A percentile compares a stretch with the other conserved stretches of the same genome.
phyloP scores from a whole-genome alignment of 768 basidiomycete genomes.

The Leucogyrophana mollusca region DNA sequence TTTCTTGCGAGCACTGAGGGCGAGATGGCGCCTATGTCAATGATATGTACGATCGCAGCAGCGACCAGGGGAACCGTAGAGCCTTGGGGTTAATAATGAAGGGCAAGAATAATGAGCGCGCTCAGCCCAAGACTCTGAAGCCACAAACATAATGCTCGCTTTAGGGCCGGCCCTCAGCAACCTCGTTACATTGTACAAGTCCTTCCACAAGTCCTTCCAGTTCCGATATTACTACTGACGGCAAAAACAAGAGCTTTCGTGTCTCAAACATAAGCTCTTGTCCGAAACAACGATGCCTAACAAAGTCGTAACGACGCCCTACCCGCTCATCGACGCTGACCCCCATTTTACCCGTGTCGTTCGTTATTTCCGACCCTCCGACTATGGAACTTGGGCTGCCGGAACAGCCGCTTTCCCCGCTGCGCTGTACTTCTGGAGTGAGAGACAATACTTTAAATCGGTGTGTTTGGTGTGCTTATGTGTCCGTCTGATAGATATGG shows the following conservation, averaged over 20 bases:
- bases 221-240: background rate
- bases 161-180: conserved; percentile 38
- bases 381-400: conserved; percentile 84
- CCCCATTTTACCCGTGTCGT: conserved; percentile 87
- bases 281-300: conserved; percentile 30
- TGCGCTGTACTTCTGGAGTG: conserved; percentile 82
- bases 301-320: conserved; percentile 61
- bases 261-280: background rate
- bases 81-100: conserved; percentile 10
- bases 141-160: conserved; percentile 15
- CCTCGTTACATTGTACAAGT: conserved; percentile 12
- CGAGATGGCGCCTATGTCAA: conserved; percentile 6
- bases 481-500: conserved; percentile 36
- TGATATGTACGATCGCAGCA: background rate
- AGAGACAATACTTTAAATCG: conserved; percentile 19
- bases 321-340: conserved; percentile 92
- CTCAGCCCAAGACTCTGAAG: conserved; percentile 35
- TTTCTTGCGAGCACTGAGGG: background rate
- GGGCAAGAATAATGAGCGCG: conserved; percentile 13
- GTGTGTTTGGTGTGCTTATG: conserved; percentile 9
- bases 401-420: conserved; percentile 80
- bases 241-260: conserved; percentile 1
- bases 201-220: background rate
- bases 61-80: conserved; percentile 6
- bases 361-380: conserved; percentile 82